Conservation (phyloP, 371 early-diverging fungal genomes). For the Amoeboaphelidium protococcarum region DNA sequence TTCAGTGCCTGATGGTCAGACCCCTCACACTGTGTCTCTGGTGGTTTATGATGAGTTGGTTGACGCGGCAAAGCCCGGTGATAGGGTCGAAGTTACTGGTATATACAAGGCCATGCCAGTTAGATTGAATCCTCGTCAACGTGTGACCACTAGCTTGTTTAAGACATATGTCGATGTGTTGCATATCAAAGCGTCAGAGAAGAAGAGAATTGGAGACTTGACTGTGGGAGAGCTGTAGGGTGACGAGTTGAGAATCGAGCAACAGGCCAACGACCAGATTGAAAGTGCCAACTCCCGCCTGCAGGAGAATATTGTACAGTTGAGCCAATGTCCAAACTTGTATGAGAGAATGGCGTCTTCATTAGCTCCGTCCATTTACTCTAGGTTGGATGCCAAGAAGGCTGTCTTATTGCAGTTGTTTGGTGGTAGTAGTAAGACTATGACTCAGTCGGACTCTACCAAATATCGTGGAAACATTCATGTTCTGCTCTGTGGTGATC, state of each 20-base stretch:
- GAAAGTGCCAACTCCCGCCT: neutral
- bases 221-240: neutral
- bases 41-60: conserved; percentile 82
- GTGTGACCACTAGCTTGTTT: conserved; percentile 79
- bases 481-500: conserved; percentile 94
- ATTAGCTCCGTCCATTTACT: conserved; percentile 89
- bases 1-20: conserved; percentile 92
- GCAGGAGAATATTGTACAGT: conserved; percentile 22
- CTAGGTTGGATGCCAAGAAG: conserved; percentile 94
- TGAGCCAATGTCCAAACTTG: conserved; percentile 31
- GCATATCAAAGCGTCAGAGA: conserved; percentile 24
- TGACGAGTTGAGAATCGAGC: neutral
- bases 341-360: conserved; percentile 57
- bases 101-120: conserved; percentile 91
- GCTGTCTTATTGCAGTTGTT: conserved; percentile 90
- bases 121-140: conserved; percentile 68
- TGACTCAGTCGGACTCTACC: too few species aligned
- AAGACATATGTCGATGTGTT: conserved; percentile 92
- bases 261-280: neutral
- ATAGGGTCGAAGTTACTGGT: conserved; percentile 85
- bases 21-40: conserved; percentile 89
- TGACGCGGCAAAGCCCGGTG: conserved; percentile 91
- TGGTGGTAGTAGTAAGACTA: conserved; percentile 80
- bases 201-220: neutral
- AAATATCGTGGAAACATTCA: conserved; percentile 81